phyloP scores from a whole-genome alignment of 768 basidiomycete genomes.

The Coprinopsis cinerea region DNA sequence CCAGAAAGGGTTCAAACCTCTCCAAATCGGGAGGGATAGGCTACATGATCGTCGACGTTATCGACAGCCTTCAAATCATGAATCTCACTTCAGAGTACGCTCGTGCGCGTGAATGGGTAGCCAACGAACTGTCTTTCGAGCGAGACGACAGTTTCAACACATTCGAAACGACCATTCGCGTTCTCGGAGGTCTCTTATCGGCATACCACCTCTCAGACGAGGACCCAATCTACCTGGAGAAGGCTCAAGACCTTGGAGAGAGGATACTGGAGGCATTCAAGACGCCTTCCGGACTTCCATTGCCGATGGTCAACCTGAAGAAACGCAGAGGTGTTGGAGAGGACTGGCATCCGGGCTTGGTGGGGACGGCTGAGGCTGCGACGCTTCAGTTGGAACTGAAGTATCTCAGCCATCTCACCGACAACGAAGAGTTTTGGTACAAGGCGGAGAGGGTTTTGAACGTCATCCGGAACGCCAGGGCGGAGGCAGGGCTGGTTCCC shows the following conservation, averaged over 20 bases:
- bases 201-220: conserved; percentile 72
- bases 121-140: conserved; percentile 63
- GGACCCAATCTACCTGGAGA: conserved; percentile 66
- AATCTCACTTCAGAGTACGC: conserved; percentile 73
- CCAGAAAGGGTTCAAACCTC: conserved; percentile 69
- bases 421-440: conserved; percentile 74
- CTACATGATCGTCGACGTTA: conserved; percentile 81
- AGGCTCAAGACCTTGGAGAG: conserved; percentile 78
- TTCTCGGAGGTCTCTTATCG: conserved; percentile 85
- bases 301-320: conserved; percentile 74
- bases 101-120: conserved; percentile 76
- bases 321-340: conserved; percentile 55
- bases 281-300: conserved; percentile 74
- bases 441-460: conserved; percentile 76
- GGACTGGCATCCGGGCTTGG: conserved; percentile 49
- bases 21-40: conserved; percentile 77
- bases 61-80: conserved; percentile 87
- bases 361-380: conserved; percentile 81
- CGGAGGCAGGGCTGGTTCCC: conserved; percentile 72
- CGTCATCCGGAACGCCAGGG: conserved; percentile 54
- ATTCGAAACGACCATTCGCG: conserved; percentile 94
- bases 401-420: conserved; percentile 78
- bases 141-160: conserved; percentile 77
- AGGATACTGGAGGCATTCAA: conserved; percentile 82
- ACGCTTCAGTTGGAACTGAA: conserved; percentile 89